A percentile compares a stretch with the other conserved stretches of the same genome.
Evolutionary conservation across 345 rosid genomes (phyloP).

Genomic region (Gossypium anomalum): DNA sequence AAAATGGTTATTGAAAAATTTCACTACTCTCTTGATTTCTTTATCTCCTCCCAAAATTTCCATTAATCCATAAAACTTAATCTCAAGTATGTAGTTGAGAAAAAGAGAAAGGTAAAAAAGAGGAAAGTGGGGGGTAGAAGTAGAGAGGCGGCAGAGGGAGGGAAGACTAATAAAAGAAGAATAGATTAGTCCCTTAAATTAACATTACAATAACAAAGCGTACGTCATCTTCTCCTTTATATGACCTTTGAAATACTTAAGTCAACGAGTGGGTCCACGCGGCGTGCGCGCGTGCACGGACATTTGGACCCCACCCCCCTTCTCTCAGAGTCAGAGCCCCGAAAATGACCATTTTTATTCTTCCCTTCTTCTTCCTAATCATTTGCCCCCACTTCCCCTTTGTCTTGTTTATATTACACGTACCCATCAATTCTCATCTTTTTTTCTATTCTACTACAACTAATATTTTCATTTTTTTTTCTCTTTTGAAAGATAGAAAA

Average conservation of each 20-base stretch:
- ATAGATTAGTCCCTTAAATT: neutral
- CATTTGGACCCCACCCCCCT: conserved; percentile 37
- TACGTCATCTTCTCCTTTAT: neutral
- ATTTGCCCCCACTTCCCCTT: neutral
- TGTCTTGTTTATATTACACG: neutral
- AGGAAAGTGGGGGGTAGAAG: neutral
- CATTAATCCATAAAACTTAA: too few relatives aligned
- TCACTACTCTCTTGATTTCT: too few relatives aligned
- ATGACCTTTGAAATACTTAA: neutral
- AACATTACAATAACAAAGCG: neutral
- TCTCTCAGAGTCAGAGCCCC: conserved; percentile 48
- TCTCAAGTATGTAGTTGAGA: too few relatives aligned
- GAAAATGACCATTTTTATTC: conserved; percentile 23
- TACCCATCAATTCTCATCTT: neutral
- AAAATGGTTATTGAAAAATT: too few relatives aligned
- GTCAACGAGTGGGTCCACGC: conserved; percentile 54
- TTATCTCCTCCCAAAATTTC: too few relatives aligned
- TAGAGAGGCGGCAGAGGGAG: neutral
- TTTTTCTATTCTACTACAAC: neutral
- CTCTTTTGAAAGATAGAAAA: neutral
- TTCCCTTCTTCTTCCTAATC: neutral
- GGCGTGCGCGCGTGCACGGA: conserved; percentile 68
- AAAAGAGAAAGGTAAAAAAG: neutral
- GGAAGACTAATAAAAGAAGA: neutral
- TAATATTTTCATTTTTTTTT: too few relatives aligned